Conservation (phyloP, 306 rosid genomes). For the Quillaja saponaria region DNA sequence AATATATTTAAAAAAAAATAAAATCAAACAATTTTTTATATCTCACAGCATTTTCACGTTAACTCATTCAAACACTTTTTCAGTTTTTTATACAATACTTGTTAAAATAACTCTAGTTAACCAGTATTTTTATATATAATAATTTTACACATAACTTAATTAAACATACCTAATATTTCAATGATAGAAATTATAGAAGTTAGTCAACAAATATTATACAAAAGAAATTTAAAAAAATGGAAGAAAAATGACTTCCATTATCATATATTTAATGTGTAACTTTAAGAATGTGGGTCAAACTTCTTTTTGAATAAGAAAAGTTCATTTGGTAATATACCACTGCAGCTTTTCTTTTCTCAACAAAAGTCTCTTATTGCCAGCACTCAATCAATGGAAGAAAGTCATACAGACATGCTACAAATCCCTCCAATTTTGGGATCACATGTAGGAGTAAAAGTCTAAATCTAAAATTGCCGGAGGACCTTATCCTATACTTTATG, state of each 20-base stretch:
- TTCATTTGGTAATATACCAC: neutral
- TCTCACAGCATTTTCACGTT: too few species aligned
- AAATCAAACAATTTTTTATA: too few species aligned
- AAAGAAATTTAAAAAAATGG: neutral
- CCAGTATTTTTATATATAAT: too few species aligned
- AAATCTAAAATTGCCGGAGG: slow-evolving; percentile 17
- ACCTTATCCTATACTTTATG: slow-evolving; percentile 22
- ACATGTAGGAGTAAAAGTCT: neutral
- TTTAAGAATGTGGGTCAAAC: neutral
- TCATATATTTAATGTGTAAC: neutral
- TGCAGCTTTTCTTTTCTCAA: neutral
- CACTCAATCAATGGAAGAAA: neutral
- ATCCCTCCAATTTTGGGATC: slow-evolving; percentile 17
- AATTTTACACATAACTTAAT: too few species aligned
- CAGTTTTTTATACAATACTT: too few species aligned
- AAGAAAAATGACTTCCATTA: neutral
- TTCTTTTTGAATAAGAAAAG: slow-evolving; percentile 8
- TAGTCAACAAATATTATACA: neutral
- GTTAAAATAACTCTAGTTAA: too few species aligned
- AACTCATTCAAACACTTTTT: too few species aligned
- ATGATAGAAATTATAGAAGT: too few species aligned
- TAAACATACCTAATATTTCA: too few species aligned
- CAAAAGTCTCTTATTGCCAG: neutral
- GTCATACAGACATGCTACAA: neutral
- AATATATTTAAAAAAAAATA: too few species aligned